phyloP scores from a whole-genome alignment of 352 stramenopile species.

The Blastocystis sp. region DNA sequence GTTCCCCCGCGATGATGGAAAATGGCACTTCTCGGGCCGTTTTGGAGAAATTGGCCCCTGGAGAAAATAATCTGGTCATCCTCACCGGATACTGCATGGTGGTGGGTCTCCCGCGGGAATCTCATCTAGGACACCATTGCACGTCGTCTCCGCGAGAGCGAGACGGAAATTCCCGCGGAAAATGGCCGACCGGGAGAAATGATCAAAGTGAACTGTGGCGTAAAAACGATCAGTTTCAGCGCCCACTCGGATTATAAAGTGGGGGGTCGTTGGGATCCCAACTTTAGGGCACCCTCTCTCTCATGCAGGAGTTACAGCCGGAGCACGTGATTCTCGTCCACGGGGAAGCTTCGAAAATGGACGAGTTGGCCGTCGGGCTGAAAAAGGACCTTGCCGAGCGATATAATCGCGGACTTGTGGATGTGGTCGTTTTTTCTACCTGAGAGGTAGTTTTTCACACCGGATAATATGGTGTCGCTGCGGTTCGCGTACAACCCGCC shows the following conservation, averaged over 20 bases:
- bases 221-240: slow-evolving; percentile 93
- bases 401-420: slow-evolving; percentile 78
- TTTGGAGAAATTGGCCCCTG: slow-evolving; percentile 89
- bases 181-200: background rate
- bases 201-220: slow-evolving; percentile 64
- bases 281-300: slow-evolving; percentile 84
- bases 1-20: slow-evolving; percentile 94
- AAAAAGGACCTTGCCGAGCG: slow-evolving; percentile 88
- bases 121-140: slow-evolving; percentile 30
- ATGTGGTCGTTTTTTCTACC: slow-evolving; percentile 71
- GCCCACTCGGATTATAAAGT: slow-evolving; percentile 91
- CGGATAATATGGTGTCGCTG: slow-evolving; percentile 68
- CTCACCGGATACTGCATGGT: slow-evolving; percentile 85
- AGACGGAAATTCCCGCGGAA: background rate
- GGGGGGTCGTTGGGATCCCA: no score
- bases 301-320: slow-evolving; percentile 81
- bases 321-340: slow-evolving; percentile 65
- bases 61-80: slow-evolving; percentile 93
- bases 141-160: background rate
- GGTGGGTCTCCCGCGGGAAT: background rate
- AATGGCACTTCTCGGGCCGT: slow-evolving; percentile 88
- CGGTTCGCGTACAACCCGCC: slow-evolving; percentile 63
- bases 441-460: slow-evolving; percentile 65
- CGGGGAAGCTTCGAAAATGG: slow-evolving; percentile 68
- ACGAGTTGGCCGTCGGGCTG: slow-evolving; percentile 77